Conservation (phyloP, 148 eudicot species). For the Fagopyrum esculentum region DNA sequence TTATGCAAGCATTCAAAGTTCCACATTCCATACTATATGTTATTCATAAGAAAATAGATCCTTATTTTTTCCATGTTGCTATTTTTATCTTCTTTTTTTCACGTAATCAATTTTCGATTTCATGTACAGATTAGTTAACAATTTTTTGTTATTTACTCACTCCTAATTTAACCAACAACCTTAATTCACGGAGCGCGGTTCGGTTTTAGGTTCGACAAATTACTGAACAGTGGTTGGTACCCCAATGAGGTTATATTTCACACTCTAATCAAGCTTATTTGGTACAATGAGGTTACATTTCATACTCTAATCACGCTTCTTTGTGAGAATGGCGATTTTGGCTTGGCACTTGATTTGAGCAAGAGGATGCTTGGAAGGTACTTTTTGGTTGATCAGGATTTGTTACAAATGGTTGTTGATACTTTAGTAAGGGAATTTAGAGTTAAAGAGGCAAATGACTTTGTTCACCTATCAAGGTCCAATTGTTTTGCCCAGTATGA, state of each 20-base stretch:
- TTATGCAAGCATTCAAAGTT: too few relatives aligned
- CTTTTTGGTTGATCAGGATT: slow-evolving; percentile 13
- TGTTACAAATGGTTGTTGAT: slow-evolving; percentile 30
- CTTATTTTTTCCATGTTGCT: too few relatives aligned
- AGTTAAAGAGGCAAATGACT: slow-evolving; percentile 20
- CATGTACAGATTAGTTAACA: too few relatives aligned
- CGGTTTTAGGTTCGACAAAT: slow-evolving; percentile 3
- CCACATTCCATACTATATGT: too few relatives aligned
- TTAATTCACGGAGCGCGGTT: too few relatives aligned
- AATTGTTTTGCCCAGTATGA: slow-evolving; percentile 6
- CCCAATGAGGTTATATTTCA: slow-evolving; percentile 3
- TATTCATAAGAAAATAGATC: too few relatives aligned
- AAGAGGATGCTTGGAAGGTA: slow-evolving; percentile 14
- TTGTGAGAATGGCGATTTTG: slow-evolving; percentile 27
- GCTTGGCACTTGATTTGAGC: slow-evolving; percentile 25
- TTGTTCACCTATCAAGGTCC: slow-evolving; percentile 23
- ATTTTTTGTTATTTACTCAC: too few relatives aligned
- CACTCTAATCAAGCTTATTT: background rate
- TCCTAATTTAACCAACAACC: too few relatives aligned
- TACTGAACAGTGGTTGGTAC: slow-evolving; percentile 13
- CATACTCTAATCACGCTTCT: slow-evolving; percentile 4
- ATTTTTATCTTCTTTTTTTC: too few relatives aligned
- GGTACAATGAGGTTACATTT: too few relatives aligned
- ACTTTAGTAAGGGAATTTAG: slow-evolving; percentile 26
- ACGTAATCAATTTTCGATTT: too few relatives aligned